phyloP scores from a whole-genome alignment of 805 yeast species.

The Yarrowia deformans region DNA sequence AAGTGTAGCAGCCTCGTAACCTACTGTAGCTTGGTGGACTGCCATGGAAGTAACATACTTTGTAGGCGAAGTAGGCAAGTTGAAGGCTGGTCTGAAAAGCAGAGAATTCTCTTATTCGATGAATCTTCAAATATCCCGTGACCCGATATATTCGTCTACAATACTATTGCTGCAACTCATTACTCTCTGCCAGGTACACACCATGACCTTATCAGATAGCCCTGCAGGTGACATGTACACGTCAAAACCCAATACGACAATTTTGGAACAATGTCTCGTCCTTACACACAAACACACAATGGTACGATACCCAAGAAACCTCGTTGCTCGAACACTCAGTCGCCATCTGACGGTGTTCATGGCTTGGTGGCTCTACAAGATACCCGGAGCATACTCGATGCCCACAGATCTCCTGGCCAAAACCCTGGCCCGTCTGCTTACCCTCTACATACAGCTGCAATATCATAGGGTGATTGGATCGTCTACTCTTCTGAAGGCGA shows the following conservation, averaged over 20 bases:
- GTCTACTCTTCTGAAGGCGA: no score
- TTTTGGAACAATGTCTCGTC: no score
- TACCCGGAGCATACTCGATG: slow-evolving; percentile 34
- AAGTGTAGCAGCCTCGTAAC: no score
- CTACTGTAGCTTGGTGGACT: no score
- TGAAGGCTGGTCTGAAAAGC: no score
- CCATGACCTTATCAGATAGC: slow-evolving; percentile 16
- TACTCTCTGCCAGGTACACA: no score
- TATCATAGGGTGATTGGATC: not conserved
- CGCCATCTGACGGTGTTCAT: slow-evolving; percentile 24
- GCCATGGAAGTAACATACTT: no score
- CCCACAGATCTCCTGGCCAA: slow-evolving; percentile 24
- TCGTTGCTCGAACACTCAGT: not conserved
- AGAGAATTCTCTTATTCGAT: no score
- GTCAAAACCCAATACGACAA: not conserved
- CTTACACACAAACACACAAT: slow-evolving; percentile 7
- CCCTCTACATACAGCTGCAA: slow-evolving; percentile 5
- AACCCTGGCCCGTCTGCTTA: slow-evolving; percentile 19
- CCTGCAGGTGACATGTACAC: slow-evolving; percentile 28
- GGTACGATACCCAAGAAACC: slow-evolving; percentile 33
- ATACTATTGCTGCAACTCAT: no score
- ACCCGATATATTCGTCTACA: no score
- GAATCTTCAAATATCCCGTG: no score
- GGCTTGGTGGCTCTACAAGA: slow-evolving; percentile 30
- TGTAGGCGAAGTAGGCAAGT: no score